Conservation (phyloP, 2,329 filamentous ascomycete species). For the Hyphodiscus sp. region DNA sequence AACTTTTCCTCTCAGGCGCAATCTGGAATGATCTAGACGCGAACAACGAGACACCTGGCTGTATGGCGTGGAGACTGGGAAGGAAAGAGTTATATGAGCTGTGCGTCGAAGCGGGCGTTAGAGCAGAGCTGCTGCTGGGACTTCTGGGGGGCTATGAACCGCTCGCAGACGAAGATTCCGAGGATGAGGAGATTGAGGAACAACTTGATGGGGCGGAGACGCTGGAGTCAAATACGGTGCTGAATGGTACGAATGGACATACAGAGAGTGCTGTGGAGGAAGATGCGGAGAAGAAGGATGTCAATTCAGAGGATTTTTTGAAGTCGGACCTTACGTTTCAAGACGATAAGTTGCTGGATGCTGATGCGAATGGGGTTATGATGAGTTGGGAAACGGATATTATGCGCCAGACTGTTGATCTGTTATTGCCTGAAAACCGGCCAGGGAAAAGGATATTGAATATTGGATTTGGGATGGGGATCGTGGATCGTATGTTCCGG, state of each 20-base stretch:
- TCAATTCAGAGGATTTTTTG: constrained; percentile 63
- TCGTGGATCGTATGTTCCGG: constrained; percentile 72
- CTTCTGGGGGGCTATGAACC: constrained; percentile 76
- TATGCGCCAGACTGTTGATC: constrained; percentile 69
- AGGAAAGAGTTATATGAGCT: constrained; percentile 67
- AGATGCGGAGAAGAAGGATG: constrained; percentile 29
- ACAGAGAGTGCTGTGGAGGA: constrained; percentile 20
- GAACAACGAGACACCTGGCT: constrained; percentile 86
- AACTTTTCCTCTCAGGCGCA: constrained; percentile 79
- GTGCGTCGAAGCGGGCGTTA: constrained; percentile 83
- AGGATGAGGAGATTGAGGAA: constrained; percentile 36
- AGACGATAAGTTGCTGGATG: constrained; percentile 63
- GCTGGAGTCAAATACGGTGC: constrained; percentile 8
- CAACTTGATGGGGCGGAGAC: constrained; percentile 27
- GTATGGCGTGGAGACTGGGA: constrained; percentile 67
- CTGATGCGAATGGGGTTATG: constrained; percentile 79
- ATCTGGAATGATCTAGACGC: constrained; percentile 96
- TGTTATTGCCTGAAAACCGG: constrained; percentile 46
- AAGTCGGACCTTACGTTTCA: constrained; percentile 59
- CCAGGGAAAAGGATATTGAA: constrained; percentile 68
- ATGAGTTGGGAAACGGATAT: constrained; percentile 89
- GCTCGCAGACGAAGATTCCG: constrained; percentile 47
- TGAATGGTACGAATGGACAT: constrained; percentile 19
- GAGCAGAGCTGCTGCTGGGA: constrained; percentile 81
- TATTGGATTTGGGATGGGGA: constrained; percentile 87